Conservation (phyloP, 176 grass and related monocot species). For the Zoysia pacifica region DNA sequence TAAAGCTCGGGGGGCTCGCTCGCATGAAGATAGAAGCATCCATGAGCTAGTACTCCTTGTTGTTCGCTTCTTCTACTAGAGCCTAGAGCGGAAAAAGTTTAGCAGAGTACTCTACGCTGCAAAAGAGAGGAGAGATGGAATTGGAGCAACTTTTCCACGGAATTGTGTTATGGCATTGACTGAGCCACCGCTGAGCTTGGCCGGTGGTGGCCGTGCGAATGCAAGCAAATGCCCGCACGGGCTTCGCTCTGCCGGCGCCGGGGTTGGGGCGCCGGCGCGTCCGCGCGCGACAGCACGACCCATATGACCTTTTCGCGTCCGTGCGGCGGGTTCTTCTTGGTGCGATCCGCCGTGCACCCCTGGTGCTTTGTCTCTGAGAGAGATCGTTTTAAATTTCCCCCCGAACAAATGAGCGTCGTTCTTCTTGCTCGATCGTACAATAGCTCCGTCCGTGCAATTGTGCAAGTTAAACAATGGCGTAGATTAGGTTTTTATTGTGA, state of each 20-base stretch:
- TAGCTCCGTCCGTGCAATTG: not conserved
- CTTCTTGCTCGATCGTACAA: too few relatives aligned
- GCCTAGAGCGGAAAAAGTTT: not conserved
- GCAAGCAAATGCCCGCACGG: not conserved
- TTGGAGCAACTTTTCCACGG: not conserved
- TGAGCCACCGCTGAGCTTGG: not conserved
- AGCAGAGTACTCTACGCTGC: conserved; percentile 14
- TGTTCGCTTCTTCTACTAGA: not conserved
- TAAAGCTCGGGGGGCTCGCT: conserved; percentile 38
- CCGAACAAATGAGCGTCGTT: too few relatives aligned
- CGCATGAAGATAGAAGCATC: not conserved
- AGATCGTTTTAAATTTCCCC: too few relatives aligned
- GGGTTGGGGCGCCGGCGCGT: not conserved
- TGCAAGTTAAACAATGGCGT: not conserved
- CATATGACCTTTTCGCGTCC: not conserved
- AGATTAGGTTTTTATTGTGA: not conserved
- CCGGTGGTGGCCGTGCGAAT: not conserved
- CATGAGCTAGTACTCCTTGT: too few relatives aligned
- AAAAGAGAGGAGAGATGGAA: not conserved
- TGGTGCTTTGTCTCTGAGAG: too few relatives aligned
- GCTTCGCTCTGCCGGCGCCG: not conserved
- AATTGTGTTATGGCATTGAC: conserved; percentile 22
- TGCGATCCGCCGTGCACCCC: not conserved
- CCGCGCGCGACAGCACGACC: not conserved
- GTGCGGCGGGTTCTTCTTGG: not conserved